Conservation (phyloP, 176 grass and related monocot genomes). For the Microstegium vimineum region DNA sequence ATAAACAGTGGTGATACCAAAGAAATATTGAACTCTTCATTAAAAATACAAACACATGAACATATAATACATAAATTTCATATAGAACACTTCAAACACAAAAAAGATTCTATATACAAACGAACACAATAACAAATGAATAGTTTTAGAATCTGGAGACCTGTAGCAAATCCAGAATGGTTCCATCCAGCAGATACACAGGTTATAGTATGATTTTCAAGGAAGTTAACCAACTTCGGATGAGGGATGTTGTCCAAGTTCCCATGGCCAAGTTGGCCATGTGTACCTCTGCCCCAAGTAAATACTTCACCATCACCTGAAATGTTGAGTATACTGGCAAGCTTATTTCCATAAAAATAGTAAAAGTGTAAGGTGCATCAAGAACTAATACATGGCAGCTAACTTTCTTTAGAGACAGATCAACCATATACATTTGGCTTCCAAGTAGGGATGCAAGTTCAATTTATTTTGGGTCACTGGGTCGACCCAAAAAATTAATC, state of each 20-base stretch:
- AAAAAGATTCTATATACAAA: not conserved
- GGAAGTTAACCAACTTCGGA: conserved; percentile 61
- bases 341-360: not conserved
- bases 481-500: too few species aligned
- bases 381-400: not conserved
- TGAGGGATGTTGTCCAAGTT: conserved; percentile 38
- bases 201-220: conserved; percentile 56
- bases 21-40: not conserved
- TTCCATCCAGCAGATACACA: conserved; percentile 92
- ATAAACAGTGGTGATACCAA: conserved; percentile 1
- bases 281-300: conserved; percentile 77
- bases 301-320: conserved; percentile 74
- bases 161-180: conserved; percentile 97
- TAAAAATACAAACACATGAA: not conserved
- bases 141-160: conserved; percentile 40
- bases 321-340: conserved; percentile 25
- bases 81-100: not conserved
- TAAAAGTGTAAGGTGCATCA: not conserved
- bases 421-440: not conserved
- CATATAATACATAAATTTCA: not conserved
- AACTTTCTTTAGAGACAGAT: not conserved
- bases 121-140: not conserved
- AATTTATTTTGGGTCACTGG: too few species aligned
- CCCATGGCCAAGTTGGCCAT: conserved; percentile 87
- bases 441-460: too few species aligned